These are phyloP conservation scores for Globisporangium ultimum DNA, from an alignment of 352 stramenopile genomes.

Conservation along the genomic window DNA sequence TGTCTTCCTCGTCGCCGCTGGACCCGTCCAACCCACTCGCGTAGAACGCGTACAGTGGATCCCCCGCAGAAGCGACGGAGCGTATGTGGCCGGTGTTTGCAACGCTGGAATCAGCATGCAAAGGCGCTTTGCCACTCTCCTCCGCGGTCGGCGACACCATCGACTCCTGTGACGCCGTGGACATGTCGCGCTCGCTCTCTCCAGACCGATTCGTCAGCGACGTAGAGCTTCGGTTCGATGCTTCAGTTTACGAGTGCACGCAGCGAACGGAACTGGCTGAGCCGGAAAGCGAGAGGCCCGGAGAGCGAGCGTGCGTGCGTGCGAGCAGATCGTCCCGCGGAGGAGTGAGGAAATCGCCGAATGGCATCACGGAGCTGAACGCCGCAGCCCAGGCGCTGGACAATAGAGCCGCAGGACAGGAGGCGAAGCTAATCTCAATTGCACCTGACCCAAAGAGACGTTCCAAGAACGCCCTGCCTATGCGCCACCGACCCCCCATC, in stretches of 20 bases:
- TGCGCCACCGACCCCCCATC: not conserved
- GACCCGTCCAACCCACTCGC: slow-evolving; percentile 42
- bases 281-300: not conserved
- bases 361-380: not conserved
- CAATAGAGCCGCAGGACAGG: not conserved
- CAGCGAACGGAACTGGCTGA: not conserved
- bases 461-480: not conserved
- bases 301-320: not conserved
- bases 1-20: slow-evolving; percentile 41
- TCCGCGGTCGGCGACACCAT: slow-evolving; percentile 7
- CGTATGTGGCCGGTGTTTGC: not conserved
- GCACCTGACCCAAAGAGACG: not conserved
- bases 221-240: not conserved
- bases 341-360: slow-evolving; percentile 10
- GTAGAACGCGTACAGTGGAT: slow-evolving; percentile 60
- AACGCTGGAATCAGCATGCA: not conserved
- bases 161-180: slow-evolving; percentile 7
- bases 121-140: not conserved
- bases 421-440: not conserved
- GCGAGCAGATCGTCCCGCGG: slow-evolving; percentile 1
- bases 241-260: not conserved
- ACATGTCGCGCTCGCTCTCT: slow-evolving; percentile 6
- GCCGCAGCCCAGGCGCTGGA: not conserved
- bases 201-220: not conserved
- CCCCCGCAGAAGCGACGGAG: slow-evolving; percentile 5